Evolutionary conservation across 129 eudicot genomes (phyloP).

Genomic region (Deinandra increscens): DNA sequence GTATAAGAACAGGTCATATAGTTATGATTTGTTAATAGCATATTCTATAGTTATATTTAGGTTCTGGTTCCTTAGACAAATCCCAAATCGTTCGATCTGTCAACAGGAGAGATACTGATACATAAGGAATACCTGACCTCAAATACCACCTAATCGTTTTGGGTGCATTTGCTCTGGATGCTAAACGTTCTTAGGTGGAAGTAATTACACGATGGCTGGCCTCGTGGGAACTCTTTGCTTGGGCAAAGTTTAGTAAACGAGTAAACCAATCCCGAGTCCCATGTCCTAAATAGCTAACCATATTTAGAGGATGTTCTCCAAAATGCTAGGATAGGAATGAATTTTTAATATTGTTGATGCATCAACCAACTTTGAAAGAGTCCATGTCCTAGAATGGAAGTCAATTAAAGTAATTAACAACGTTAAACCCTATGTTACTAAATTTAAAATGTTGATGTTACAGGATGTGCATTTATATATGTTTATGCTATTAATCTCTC

Average conservation of each 20-base stretch:
- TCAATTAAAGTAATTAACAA: neutral
- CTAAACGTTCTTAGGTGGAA: neutral
- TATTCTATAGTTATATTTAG: neutral
- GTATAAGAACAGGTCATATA: neutral
- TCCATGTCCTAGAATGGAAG: neutral
- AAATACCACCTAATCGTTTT: too few relatives aligned
- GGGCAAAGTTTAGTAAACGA: neutral
- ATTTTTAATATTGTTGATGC: neutral
- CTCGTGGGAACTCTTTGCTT: too few relatives aligned
- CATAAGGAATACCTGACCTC: too few relatives aligned
- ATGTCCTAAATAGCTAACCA: neutral
- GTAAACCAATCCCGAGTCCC: neutral
- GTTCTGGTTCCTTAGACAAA: neutral
- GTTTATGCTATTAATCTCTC: neutral
- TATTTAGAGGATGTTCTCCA: neutral
- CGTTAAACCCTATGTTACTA: neutral
- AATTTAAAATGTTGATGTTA: neutral
- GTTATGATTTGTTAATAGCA: constrained; percentile 1
- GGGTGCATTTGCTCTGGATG: too few relatives aligned
- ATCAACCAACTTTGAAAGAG: neutral
- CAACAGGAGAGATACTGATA: neutral
- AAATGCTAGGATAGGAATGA: constrained; percentile 7
- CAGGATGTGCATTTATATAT: neutral
- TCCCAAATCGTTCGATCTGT: neutral
- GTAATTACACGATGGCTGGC: too few relatives aligned